Evolutionary conservation across 1,139 yeast genomes (phyloP), one percentile per base, ranked within the genome.

Genomic region (Debaryomycetaceae sp.): DNA sequence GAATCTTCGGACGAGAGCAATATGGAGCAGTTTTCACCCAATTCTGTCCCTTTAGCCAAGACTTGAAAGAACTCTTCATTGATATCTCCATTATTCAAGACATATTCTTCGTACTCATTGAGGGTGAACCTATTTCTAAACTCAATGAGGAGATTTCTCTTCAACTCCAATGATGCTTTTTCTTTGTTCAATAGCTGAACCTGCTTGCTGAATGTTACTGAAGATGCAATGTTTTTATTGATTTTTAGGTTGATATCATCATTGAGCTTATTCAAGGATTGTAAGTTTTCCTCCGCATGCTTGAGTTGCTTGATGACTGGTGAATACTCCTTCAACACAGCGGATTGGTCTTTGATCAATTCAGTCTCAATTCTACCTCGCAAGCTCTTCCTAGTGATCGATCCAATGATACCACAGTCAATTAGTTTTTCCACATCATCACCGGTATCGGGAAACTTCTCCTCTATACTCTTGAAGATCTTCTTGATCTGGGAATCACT

Each of bases 301-400:
- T 68, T 68, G 33, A 85, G 66, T 38, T 70, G 73, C 41, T 66
- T 68, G 11, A 82, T 75, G 8, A 81, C 69, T 2, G 86, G 83
- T 45, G 73, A 77, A 53, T 83, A 87, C 45, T 81, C 87, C 52
- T 78, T 81, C 44, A 90, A 67, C 0, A 81, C 71, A 13, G 64
- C 57, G 5, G 80, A 68, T 53, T 87, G 88, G 44, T 80, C 80
- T 50, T 76, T 80, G 45, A 89, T 68, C 38, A 88, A 68, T 46
- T 87, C 90, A n/a, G 73, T 72, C 55, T 89, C 96, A 13, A 89
- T 72, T 42, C 78, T 80, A 39, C 89, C 81, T 44, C 89, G 72
- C 45, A 89, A 67, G 40, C 80, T 76, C 52, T 86, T 62, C 81
- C 75, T 65, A 4, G 81, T 65, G 35, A 81, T 68, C 2, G 81